Base-by-base conservation (phyloP, 306 rosid species). In the Cicer yamashitae region DNA sequence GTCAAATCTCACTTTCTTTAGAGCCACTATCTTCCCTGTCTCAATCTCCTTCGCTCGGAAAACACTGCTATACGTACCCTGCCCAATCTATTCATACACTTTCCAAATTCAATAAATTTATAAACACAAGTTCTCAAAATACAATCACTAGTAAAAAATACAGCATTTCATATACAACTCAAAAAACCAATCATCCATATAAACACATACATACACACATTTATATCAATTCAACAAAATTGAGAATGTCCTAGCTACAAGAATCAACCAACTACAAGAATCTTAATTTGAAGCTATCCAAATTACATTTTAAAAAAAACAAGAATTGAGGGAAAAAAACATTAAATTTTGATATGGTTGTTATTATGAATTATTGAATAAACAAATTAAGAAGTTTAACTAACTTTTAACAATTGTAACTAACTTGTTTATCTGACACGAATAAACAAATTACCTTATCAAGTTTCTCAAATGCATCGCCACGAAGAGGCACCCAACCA, bases 1-100 rank as follows among this genome's bases (percentile, higher is more conserved):
- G 77, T 96, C 99, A 60, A 96, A 96, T 70, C 99, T 88, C 57
- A 96, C 99, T 87, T 96, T 96, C 98, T 96, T 96, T 83, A 96
- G 41, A 44, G 99, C 99, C 64, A 92, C 97, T 62, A 92, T 86
- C 93, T 81, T 89, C 81, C 99, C 97, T 0, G 92, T 96, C 76
- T 90, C 98, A 7, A 86, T 87, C 66, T 92, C 96, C 38, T 85
- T 89, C 1, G 99, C 99, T 85, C 97, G 85, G 60, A 94, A 94
- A 57, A 94, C 99, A 54, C 92, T 94, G 39, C 99, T 94, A 58
- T 94, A 96, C 1, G 99, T 96, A 13, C 99, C 99, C 88, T 96
- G 99, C 81, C 99, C 99, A 85, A 94, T 89, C 99, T 94, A 60
- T 56, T 71, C 76, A 84, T 12, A 17, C 45, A 83, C 5, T 58